Evolutionary conservation across 176 grass and related monocot species (phyloP).

Genomic region (Oryza coarctata): DNA sequence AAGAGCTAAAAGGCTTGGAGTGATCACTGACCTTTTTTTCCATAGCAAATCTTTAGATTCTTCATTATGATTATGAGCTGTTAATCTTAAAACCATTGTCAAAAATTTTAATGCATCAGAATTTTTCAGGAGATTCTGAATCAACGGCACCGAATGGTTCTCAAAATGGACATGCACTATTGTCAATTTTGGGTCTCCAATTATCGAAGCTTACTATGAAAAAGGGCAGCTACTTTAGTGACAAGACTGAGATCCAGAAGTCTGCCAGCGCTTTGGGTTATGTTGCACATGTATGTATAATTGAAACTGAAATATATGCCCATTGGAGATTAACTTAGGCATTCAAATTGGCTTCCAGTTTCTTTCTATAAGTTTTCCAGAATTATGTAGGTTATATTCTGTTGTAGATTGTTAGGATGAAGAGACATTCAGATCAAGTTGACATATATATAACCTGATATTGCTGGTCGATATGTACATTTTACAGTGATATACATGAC

Average conservation of each 20-base stretch:
- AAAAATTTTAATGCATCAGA: slow-evolving; percentile 25
- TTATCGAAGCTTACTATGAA: slow-evolving; percentile 56
- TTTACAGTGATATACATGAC: neutral
- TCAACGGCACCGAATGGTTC: slow-evolving; percentile 38
- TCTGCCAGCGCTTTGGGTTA: slow-evolving; percentile 75
- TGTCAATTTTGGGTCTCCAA: slow-evolving; percentile 69
- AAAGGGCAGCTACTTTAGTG: slow-evolving; percentile 71
- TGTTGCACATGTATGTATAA: slow-evolving; percentile 76
- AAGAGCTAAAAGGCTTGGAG: neutral
- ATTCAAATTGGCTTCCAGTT: neutral
- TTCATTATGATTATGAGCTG: neutral
- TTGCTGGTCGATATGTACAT: neutral
- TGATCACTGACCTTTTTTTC: neutral
- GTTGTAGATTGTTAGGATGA: neutral
- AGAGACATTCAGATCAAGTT: neutral
- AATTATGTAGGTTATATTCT: neutral
- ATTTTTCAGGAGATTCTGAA: slow-evolving; percentile 53
- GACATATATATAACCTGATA: neutral
- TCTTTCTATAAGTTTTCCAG: neutral
- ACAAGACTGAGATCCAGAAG: slow-evolving; percentile 73
- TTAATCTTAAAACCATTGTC: neutral
- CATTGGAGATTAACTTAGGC: neutral
- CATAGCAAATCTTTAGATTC: neutral
- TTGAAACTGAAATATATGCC: slow-evolving; percentile 23
- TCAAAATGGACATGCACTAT: slow-evolving; percentile 43